Percentiles rank a stretch among this genome's conserved stretches.
Conservation (phyloP, 495 filamentous ascomycete species). For the Penicillium lividum region DNA sequence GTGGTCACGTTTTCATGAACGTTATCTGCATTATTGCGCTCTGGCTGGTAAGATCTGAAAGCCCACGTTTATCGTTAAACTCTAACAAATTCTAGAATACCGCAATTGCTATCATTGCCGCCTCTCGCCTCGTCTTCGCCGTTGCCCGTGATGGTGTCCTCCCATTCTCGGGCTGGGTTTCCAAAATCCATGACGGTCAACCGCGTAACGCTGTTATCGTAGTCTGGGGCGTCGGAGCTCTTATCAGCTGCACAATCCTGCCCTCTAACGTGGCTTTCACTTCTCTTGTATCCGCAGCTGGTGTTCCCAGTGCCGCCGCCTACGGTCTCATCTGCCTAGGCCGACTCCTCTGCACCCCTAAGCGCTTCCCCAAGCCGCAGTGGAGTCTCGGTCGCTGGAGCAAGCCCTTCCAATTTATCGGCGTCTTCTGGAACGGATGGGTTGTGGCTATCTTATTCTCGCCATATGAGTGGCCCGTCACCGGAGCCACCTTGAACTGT, state of each 20-base stretch:
- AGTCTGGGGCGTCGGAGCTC: constrained; percentile 50
- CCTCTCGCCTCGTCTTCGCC: constrained; percentile 58
- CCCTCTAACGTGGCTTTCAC: constrained; percentile 56
- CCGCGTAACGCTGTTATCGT: constrained; percentile 57
- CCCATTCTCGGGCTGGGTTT: constrained; percentile 57
- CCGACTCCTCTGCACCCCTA: constrained; percentile 48
- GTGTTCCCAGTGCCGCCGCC: constrained; percentile 53
- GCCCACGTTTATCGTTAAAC: neutral
- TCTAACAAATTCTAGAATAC: constrained; percentile 42
- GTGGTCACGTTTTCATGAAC: constrained; percentile 58
- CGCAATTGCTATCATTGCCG: constrained; percentile 54
- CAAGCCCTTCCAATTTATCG: constrained; percentile 51
- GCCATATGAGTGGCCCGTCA: constrained; percentile 47
- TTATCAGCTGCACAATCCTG: constrained; percentile 55
- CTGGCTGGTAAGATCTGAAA: constrained; percentile 41
- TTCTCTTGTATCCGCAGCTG: constrained; percentile 53
- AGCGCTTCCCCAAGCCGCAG: constrained; percentile 45
- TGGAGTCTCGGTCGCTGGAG: constrained; percentile 48
- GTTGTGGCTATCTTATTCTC: constrained; percentile 52
- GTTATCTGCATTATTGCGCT: constrained; percentile 51
- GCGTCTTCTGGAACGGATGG: constrained; percentile 54
- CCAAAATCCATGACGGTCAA: constrained; percentile 50
- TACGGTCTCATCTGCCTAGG: constrained; percentile 57
- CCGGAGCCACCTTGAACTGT: constrained; percentile 49
- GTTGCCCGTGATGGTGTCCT: constrained; percentile 58